Evolutionary conservation across 306 rosid species (phyloP).

Genomic region (Citrullus amarus): DNA sequence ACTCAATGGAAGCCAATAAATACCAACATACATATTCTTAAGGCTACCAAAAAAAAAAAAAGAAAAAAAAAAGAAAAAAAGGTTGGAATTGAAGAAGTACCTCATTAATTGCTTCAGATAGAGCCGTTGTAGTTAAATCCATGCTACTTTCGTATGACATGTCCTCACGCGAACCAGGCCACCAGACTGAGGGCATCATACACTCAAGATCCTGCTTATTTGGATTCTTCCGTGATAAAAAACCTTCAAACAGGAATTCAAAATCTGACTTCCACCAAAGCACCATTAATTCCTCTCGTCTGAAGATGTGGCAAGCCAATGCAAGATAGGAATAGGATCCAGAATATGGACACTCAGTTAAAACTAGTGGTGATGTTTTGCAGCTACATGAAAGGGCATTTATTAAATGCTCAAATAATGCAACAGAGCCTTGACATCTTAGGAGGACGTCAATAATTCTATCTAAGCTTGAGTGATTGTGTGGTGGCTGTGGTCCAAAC

Average conservation of each 20-base stretch:
- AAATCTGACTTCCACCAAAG: constrained; percentile 97
- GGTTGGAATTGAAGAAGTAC: constrained; percentile 24
- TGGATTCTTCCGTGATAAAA: constrained; percentile 72
- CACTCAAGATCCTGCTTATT: constrained; percentile 88
- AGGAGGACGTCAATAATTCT: constrained; percentile 61
- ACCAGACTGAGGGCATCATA: constrained; percentile 91
- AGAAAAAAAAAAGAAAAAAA: neutral
- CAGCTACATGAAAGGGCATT: constrained; percentile 66
- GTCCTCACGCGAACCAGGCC: constrained; percentile 92
- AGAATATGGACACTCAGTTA: constrained; percentile 72
- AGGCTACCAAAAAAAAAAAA: neutral
- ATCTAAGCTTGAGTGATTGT: constrained; percentile 71
- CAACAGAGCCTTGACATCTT: constrained; percentile 54
- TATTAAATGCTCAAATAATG: constrained; percentile 60
- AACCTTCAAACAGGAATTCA: constrained; percentile 81
- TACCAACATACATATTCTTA: neutral
- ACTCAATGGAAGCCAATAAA: neutral
- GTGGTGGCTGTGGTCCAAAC: constrained; percentile 56
- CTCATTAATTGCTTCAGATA: constrained; percentile 76
- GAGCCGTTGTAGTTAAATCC: constrained; percentile 71
- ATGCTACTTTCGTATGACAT: constrained; percentile 58
- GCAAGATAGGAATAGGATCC: constrained; percentile 92
- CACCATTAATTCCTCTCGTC: constrained; percentile 78
- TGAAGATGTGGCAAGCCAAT: constrained; percentile 61
- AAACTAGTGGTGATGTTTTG: constrained; percentile 46